Evolutionary conservation across 1,284 basidiomycete genomes (phyloP).

Genomic region (Ustilago trichophora): DNA sequence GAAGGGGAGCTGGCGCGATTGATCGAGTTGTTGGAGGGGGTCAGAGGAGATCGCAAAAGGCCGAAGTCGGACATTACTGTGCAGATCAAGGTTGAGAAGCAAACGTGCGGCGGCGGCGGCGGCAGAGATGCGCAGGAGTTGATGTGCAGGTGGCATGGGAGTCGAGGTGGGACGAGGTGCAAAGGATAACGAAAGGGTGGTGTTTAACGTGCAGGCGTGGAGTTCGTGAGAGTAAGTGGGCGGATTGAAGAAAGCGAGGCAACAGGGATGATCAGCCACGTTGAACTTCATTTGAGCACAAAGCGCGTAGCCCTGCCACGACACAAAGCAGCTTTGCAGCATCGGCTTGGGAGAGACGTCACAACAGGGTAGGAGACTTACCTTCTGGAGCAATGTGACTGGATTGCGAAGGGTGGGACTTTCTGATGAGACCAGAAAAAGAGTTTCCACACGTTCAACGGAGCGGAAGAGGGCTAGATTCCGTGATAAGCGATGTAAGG

Average conservation of each 20-base stretch:
- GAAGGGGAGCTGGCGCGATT: constrained; percentile 49
- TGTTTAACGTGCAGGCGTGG: not conserved
- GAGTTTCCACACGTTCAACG: not conserved
- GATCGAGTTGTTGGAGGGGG: constrained; percentile 42
- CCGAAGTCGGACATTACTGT: constrained; percentile 55
- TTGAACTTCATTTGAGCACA: constrained; percentile 17
- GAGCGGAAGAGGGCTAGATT: not conserved
- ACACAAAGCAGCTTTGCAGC: too few species aligned
- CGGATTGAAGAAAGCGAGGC: not conserved
- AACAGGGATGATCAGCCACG: constrained; percentile 12
- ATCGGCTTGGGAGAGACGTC: too few species aligned
- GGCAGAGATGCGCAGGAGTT: not conserved
- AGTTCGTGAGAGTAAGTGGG: not conserved
- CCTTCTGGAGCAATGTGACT: constrained; percentile 1
- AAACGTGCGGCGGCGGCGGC: too few species aligned
- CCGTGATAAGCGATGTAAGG: not conserved
- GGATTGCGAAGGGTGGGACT: not conserved
- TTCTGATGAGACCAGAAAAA: not conserved
- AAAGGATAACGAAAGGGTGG: not conserved
- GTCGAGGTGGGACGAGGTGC: not conserved
- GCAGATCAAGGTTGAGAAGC: too few species aligned
- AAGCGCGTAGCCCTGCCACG: too few species aligned
- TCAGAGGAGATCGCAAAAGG: constrained; percentile 48
- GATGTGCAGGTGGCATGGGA: not conserved
- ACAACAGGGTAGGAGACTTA: too few species aligned